A percentile compares a stretch with the other conserved stretches of the same genome.
Evolutionary conservation across 352 stramenopile genomes (phyloP).

Genomic region (Phytophthora gonapodyides): DNA sequence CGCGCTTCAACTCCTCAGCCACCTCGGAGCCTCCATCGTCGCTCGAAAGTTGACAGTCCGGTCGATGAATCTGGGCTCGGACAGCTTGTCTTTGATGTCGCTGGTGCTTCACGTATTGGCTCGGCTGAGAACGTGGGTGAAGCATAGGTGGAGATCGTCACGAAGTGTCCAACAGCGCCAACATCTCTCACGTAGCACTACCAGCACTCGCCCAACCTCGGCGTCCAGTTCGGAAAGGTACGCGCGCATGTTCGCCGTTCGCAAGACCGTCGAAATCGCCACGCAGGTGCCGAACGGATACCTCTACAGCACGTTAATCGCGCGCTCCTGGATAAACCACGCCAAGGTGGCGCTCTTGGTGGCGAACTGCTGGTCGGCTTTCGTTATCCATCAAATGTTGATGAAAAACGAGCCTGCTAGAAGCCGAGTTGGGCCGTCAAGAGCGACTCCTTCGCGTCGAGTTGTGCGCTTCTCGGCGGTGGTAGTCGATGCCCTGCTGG

Average conservation of each 20-base stretch:
- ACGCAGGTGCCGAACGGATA: conserved; percentile 52
- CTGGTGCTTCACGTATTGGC: background rate
- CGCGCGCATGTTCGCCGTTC: conserved; percentile 30
- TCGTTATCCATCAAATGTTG: conserved; percentile 21
- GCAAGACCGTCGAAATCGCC: conserved; percentile 48
- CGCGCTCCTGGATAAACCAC: conserved; percentile 56
- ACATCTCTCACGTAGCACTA: background rate
- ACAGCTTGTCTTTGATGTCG: conserved; percentile 3
- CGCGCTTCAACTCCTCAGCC: conserved; percentile 9
- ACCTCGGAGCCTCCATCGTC: conserved; percentile 12
- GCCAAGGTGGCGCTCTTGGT: conserved; percentile 47
- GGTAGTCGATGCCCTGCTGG: conserved; percentile 18
- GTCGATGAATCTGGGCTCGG: background rate
- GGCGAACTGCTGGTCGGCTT: conserved; percentile 43
- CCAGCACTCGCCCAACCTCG: background rate
- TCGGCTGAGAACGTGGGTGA: background rate
- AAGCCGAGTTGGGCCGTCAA: background rate
- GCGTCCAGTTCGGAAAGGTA: conserved; percentile 38
- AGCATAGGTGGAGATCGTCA: background rate
- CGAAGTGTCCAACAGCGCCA: background rate
- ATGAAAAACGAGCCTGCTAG: background rate
- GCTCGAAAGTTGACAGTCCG: conserved; percentile 9
- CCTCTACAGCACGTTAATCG: conserved; percentile 45
- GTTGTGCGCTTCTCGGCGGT: conserved; percentile 14
- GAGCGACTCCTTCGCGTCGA: background rate